Evolutionary conservation across 164 flowering plant species (phyloP).

Genomic region (Warburgia ugandensis): DNA sequence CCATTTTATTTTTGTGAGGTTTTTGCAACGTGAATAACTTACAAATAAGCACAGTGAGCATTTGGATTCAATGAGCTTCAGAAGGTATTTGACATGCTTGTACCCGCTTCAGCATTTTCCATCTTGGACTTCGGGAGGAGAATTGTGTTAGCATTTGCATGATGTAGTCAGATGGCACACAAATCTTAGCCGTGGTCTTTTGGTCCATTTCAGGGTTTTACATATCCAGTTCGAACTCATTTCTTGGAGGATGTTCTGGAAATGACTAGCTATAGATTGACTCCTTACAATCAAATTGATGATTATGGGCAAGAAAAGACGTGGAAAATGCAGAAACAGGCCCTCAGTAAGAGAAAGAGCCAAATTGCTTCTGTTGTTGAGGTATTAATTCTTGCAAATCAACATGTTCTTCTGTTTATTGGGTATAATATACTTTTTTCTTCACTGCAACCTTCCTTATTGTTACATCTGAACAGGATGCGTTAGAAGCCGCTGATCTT

Average conservation of each 20-base stretch:
- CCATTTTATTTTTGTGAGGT: too few species aligned
- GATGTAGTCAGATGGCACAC: neutral
- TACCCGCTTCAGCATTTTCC: too few species aligned
- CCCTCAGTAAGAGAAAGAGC: slow-evolving; percentile 80
- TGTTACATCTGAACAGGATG: slow-evolving; percentile 42
- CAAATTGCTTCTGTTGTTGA: slow-evolving; percentile 85
- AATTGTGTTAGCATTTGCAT: neutral
- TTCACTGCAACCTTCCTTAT: neutral
- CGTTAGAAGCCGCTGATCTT: slow-evolving; percentile 61
- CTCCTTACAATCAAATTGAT: slow-evolving; percentile 77
- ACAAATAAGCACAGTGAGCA: too few species aligned
- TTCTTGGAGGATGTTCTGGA: slow-evolving; percentile 84
- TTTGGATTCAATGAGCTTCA: too few species aligned
- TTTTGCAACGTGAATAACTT: too few species aligned
- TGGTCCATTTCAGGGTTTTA: slow-evolving; percentile 64
- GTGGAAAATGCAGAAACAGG: slow-evolving; percentile 86
- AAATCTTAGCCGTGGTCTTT: slow-evolving; percentile 5
- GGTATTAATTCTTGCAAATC: slow-evolving; percentile 31
- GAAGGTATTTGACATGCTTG: too few species aligned
- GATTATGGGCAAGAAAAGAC: slow-evolving; percentile 86
- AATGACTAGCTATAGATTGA: slow-evolving; percentile 75
- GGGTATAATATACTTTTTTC: slow-evolving; percentile 2
- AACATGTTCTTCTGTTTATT: neutral
- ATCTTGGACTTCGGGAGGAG: neutral
- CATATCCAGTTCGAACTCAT: slow-evolving; percentile 72